Base-by-base conservation (phyloP, 768 basidiomycete genomes). In the Rhodosporidiobolus odoratus region DNA sequence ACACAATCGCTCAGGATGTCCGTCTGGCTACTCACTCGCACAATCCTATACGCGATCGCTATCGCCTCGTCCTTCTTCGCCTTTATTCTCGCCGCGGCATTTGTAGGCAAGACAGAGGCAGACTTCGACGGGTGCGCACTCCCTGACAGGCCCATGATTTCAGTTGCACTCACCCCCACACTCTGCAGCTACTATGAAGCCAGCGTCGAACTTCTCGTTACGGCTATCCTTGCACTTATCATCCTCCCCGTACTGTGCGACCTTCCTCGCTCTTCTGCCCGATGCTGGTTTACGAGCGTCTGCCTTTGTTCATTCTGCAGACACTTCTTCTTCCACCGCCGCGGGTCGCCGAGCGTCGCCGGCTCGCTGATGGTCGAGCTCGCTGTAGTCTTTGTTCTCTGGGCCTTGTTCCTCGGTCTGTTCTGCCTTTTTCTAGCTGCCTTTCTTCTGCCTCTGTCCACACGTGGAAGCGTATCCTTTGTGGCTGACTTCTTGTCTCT, bases 291-390 rank as follows among this genome's bases (percentile, higher is more conserved):
- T 47, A 6, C 17, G 32, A 4, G 16, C 9, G 13, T 48, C 23
- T 38, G 23, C 56, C 37, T 10, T 32, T 32, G 23, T 25, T 32
- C 37, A n/a, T 19, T 3, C 30, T 27, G 9, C 62, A 65, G 64
- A 8, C 60, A 62, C 54, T 58, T 71, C 64, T 38, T 65, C 59
- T 62, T 66, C 45, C 64, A 62, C 37, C 64, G 67, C n/a, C 48
- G 48, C 35, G 30, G 23, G 12, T 35, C 63, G 10, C 38, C n/a
- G 3, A 27, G n/a, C 9, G 19, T 68, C 59, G 15, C 52, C 52
- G 45, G 41, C 8, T 25, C 45, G 2, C 32, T 68, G n/a, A 8
- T 38, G 13, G 58, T 65, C 41, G 72, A 73, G 35, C 9, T 62
- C 41, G n/a, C 38, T 21, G 40, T 62, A 21, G 54, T 69, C 32